These are phyloP conservation scores for Phialocephala sp. DNA, from an alignment of 2,329 filamentous ascomycete genomes.

Conservation along the genomic window DNA sequence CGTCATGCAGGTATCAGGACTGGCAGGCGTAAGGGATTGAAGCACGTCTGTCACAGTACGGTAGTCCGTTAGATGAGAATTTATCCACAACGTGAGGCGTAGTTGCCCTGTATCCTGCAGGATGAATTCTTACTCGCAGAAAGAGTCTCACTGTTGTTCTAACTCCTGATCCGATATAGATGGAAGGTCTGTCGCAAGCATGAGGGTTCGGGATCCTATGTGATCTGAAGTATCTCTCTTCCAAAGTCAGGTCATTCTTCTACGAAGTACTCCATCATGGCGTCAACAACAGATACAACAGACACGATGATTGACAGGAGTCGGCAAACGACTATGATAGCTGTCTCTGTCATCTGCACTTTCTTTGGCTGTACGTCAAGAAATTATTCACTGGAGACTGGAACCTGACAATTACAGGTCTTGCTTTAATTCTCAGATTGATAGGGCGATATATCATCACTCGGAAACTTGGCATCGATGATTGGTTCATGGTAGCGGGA, in stretches of 20 bases:
- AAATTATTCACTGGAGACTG: neutral
- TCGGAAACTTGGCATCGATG: constrained; percentile 23
- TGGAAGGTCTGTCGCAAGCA: constrained; percentile 1
- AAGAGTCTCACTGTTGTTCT: neutral
- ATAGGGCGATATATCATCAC: constrained; percentile 22
- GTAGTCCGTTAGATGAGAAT: neutral
- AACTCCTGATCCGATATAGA: constrained; percentile 6
- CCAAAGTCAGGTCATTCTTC: neutral
- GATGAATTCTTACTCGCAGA: neutral
- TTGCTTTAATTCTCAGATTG: constrained; percentile 22
- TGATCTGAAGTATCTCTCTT: constrained; percentile 1
- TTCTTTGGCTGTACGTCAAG: constrained; percentile 23
- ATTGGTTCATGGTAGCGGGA: constrained; percentile 26
- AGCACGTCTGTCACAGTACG: constrained; percentile 5
- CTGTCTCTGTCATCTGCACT: constrained; percentile 21
- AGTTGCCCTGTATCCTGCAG: neutral
- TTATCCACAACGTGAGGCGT: neutral
- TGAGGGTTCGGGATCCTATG: neutral
- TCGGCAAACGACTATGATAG: constrained; percentile 17
- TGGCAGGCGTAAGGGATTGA: neutral
- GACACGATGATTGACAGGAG: neutral
- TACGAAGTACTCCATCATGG: neutral
- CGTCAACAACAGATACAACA: neutral
- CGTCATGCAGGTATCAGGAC: constrained; percentile 10
- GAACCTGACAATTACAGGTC: constrained; percentile 15